A percentile compares a stretch with the other conserved stretches of the same genome.
Evolutionary conservation across 2,329 filamentous ascomycete species (phyloP).

Genomic region (Hypoxylon sp.): DNA sequence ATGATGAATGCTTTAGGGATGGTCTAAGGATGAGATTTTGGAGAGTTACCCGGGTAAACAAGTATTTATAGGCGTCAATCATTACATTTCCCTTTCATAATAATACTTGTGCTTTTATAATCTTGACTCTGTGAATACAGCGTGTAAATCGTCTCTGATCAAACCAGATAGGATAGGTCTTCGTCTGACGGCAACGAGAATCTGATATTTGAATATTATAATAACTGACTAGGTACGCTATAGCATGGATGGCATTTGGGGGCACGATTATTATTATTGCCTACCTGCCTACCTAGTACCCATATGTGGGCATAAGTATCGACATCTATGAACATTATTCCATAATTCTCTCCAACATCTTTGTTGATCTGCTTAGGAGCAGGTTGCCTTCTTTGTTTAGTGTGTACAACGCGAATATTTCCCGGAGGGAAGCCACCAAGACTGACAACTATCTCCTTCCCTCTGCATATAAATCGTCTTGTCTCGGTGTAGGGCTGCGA

Average conservation of each 20-base stretch:
- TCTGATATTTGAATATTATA: background rate
- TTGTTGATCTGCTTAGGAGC: background rate
- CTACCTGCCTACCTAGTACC: background rate
- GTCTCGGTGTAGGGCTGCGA: conserved; percentile 32
- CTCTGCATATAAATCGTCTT: conserved; percentile 5
- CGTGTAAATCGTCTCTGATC: background rate
- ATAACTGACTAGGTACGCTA: background rate
- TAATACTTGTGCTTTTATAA: conserved; percentile 1
- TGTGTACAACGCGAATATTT: background rate
- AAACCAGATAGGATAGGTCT: background rate
- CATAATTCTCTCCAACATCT: background rate
- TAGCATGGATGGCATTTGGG: background rate
- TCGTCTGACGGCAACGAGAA: background rate
- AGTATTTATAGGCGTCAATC: conserved; percentile 27
- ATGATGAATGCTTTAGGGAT: background rate
- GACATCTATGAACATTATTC: background rate
- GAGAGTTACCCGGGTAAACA: conserved; percentile 9
- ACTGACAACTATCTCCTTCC: background rate
- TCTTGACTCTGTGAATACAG: background rate
- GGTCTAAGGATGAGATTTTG: conserved; percentile 9
- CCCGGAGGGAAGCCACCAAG: background rate
- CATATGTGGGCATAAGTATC: background rate
- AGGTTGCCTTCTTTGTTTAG: background rate
- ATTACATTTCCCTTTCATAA: conserved; percentile 22
- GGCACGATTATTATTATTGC: background rate